Evolutionary conservation across 23 red algal species (phyloP).

Genomic region (Gracilaria vermiculophylla): DNA sequence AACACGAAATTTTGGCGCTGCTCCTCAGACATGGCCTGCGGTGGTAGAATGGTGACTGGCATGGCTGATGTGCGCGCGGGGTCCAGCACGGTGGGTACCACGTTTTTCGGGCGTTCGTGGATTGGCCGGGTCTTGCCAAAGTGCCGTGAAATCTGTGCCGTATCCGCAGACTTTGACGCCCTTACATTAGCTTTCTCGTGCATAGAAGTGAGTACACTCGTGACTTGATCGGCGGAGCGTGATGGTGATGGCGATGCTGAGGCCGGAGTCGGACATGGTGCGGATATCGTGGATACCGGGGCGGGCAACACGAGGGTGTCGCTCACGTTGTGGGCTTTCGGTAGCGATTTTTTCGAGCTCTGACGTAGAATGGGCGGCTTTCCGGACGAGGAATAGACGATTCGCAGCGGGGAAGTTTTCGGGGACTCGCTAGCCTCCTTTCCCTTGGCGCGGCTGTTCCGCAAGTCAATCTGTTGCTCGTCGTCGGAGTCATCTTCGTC

Average conservation of each 20-base stretch:
- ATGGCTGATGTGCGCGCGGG: not conserved
- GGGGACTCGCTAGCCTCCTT: not conserved
- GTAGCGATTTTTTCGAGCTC: not conserved
- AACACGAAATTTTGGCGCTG: constrained; percentile 13
- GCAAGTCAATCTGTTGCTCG: not conserved
- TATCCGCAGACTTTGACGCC: not conserved
- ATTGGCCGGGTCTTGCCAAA: not conserved
- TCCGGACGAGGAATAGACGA: not conserved
- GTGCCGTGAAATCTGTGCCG: not conserved
- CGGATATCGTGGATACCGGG: not conserved
- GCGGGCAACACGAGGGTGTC: not conserved
- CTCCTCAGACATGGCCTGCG: constrained; percentile 28
- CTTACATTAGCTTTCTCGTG: not conserved
- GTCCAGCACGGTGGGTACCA: constrained; percentile 3
- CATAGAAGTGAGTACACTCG: not conserved
- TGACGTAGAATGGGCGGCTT: not conserved
- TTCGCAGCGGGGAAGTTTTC: not conserved
- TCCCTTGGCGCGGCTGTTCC: not conserved
- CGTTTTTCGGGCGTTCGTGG: not conserved
- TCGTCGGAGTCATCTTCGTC: not conserved
- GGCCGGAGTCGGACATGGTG: not conserved
- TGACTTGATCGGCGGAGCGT: not conserved
- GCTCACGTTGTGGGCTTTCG: not conserved
- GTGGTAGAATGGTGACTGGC: not conserved
- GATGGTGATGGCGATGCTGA: not conserved